phyloP scores from a whole-genome alignment of 495 filamentous ascomycete genomes.

The Acidiella bohemica region DNA sequence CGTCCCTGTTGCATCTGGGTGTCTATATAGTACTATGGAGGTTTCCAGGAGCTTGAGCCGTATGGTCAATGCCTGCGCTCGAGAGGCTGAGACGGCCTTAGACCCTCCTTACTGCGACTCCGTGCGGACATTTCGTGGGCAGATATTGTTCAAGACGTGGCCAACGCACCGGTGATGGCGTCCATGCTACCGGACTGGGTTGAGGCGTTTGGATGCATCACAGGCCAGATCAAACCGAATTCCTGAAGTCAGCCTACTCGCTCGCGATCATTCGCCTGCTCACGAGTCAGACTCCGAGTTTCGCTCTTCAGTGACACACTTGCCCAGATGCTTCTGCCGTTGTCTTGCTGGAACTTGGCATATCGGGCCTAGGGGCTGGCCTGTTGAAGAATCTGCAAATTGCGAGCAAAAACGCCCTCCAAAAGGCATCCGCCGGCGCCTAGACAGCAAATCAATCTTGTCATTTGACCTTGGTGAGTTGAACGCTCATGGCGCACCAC shows the following conservation, averaged over 20 bases:
- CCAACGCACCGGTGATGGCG: conserved; percentile 51
- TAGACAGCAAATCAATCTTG: neutral
- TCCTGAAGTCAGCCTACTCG: conserved; percentile 35
- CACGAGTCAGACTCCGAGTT: too few species aligned
- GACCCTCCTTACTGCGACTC: too few species aligned
- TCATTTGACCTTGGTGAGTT: too few species aligned
- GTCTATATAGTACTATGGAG: too few species aligned
- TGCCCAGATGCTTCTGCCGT: conserved; percentile 60
- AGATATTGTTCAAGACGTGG: conserved; percentile 24
- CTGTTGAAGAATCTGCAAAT: conserved; percentile 46
- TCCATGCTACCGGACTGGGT: conserved; percentile 59
- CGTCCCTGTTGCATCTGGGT: too few species aligned
- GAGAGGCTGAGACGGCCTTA: too few species aligned
- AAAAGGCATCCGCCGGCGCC: conserved; percentile 39
- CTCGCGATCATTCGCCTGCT: conserved; percentile 42
- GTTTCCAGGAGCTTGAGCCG: too few species aligned
- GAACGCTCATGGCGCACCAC: conserved; percentile 40
- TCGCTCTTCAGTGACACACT: too few species aligned
- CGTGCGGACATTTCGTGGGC: too few species aligned
- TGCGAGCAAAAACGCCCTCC: conserved; percentile 67
- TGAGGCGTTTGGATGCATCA: conserved; percentile 35
- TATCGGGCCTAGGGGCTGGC: conserved; percentile 40
- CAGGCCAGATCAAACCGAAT: conserved; percentile 49
- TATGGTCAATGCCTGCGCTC: too few species aligned
- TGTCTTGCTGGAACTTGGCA: conserved; percentile 43